Conservation (phyloP, 1,284 basidiomycete species). For the Trichosporon sp. region DNA sequence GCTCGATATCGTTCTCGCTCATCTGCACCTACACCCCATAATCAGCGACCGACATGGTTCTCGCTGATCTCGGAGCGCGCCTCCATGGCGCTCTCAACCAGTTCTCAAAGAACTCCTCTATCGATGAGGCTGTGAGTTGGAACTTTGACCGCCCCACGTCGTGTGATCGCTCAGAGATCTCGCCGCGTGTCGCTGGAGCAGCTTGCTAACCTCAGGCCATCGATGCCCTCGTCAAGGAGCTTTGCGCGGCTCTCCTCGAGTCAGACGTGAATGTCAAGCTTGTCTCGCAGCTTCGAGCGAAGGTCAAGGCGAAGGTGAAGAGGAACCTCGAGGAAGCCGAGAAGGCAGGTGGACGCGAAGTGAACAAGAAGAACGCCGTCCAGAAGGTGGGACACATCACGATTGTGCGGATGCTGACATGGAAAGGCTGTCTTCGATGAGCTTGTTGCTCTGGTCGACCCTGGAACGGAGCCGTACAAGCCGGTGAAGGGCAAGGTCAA, state of each 20-base stretch:
- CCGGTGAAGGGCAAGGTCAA: slow-evolving; percentile 93
- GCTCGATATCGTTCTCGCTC: neutral
- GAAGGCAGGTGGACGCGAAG: slow-evolving; percentile 76
- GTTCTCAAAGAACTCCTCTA: slow-evolving; percentile 77
- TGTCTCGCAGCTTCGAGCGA: slow-evolving; percentile 80
- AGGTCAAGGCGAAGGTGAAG: slow-evolving; percentile 82
- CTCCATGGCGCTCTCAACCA: slow-evolving; percentile 93
- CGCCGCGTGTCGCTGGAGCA: neutral
- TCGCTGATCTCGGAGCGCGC: slow-evolving; percentile 90
- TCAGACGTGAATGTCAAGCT: slow-evolving; percentile 98
- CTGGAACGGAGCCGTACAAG: slow-evolving; percentile 90
- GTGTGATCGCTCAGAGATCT: neutral
- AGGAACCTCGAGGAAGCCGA: slow-evolving; percentile 63
- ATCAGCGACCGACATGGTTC: slow-evolving; percentile 70
- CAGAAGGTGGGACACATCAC: slow-evolving; percentile 70
- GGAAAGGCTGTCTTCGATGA: slow-evolving; percentile 92
- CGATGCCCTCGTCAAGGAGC: slow-evolving; percentile 91
- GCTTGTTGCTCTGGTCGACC: slow-evolving; percentile 91
- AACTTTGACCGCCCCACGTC: no score
- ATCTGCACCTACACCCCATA: neutral
- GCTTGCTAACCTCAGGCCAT: slow-evolving; percentile 66
- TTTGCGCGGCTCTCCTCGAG: slow-evolving; percentile 90
- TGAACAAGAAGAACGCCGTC: slow-evolving; percentile 79
- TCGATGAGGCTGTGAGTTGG: slow-evolving; percentile 77
- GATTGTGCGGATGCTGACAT: neutral